Evolutionary conservation across 352 stramenopile species (phyloP).

Genomic region (Pythium pyrilobum): DNA sequence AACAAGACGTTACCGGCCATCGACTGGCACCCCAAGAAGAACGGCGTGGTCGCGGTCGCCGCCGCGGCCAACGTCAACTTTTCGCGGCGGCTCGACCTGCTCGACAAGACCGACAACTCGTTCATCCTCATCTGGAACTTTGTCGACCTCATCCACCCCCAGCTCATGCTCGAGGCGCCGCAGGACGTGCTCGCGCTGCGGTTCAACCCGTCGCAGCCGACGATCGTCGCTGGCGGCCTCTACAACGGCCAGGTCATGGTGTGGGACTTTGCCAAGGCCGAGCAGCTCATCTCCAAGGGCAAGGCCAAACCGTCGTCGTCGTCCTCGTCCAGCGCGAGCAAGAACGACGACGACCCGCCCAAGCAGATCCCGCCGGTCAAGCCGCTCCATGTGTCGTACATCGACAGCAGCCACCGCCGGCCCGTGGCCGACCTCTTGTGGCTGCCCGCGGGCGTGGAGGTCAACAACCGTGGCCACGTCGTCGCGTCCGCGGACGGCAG

Average conservation of each 20-base stretch:
- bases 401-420: conserved; percentile 83
- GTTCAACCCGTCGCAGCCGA: conserved; percentile 86
- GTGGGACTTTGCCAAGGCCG: conserved; percentile 87
- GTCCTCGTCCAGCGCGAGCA: neutral
- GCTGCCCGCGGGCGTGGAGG: conserved; percentile 78
- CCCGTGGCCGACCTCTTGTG: conserved; percentile 87
- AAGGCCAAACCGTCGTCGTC: conserved; percentile 37
- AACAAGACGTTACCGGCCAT: conserved; percentile 86
- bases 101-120: conserved; percentile 76
- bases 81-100: conserved; percentile 69
- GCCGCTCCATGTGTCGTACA: conserved; percentile 74
- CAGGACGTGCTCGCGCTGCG: conserved; percentile 87
- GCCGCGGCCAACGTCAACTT: conserved; percentile 85
- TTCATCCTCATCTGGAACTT: conserved; percentile 95
- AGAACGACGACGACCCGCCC: conserved; percentile 30
- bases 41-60: conserved; percentile 85
- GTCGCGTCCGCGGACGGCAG: conserved; percentile 38
- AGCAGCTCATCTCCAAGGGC: conserved; percentile 55
- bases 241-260: conserved; percentile 89
- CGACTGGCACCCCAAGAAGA: conserved; percentile 89
- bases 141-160: conserved; percentile 90
- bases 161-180: conserved; percentile 90
- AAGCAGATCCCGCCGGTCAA: conserved; percentile 73
- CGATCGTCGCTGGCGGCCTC: conserved; percentile 75
- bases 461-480: conserved; percentile 87